These are phyloP conservation scores for Nidularia pulvinata DNA, from an alignment of 768 basidiomycete genomes.

Conservation along the genomic window DNA sequence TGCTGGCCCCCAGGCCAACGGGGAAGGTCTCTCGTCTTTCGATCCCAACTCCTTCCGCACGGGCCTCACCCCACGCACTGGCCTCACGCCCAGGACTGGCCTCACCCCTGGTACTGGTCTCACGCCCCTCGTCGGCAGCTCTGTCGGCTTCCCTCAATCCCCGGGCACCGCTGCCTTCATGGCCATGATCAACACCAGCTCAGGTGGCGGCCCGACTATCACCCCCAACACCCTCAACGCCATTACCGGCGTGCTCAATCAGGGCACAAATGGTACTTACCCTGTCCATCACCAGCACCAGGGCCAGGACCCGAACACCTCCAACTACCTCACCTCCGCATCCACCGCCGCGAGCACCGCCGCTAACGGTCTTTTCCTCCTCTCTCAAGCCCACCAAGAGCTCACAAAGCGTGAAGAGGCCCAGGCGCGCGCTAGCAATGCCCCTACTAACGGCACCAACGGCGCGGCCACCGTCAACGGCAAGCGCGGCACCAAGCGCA, in stretches of 20 bases:
- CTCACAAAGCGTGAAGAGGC: conserved; percentile 94
- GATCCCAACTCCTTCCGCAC: conserved; percentile 79
- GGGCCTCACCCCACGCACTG: conserved; percentile 85
- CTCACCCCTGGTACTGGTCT: conserved; percentile 77
- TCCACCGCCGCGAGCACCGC: conserved; percentile 67
- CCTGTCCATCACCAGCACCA: conserved; percentile 36
- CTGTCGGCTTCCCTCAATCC: conserved; percentile 78
- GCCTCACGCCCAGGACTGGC: conserved; percentile 85
- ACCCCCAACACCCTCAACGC: conserved; percentile 79
- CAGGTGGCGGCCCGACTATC: conserved; percentile 45
- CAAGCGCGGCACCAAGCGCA: conserved; percentile 73
- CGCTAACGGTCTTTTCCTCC: conserved; percentile 91
- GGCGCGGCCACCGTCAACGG: conserved; percentile 29
- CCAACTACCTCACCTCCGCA: conserved; percentile 36
- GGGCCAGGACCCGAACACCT: conserved; percentile 22
- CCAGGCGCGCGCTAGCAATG: conserved; percentile 55
- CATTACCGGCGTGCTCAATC: conserved; percentile 76
- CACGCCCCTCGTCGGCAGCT: conserved; percentile 77
- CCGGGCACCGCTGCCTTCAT: conserved; percentile 93
- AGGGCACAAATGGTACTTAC: conserved; percentile 52
- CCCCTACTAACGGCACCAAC: conserved; percentile 19
- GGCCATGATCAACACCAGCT: conserved; percentile 79
- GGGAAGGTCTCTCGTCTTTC: conserved; percentile 47
- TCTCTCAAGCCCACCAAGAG: conserved; percentile 96
- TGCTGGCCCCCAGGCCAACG: conserved; percentile 71